A percentile compares a stretch with the other conserved stretches of the same genome.
Conservation (phyloP, 2,329 filamentous ascomycete genomes). For the Fusarium sp. region DNA sequence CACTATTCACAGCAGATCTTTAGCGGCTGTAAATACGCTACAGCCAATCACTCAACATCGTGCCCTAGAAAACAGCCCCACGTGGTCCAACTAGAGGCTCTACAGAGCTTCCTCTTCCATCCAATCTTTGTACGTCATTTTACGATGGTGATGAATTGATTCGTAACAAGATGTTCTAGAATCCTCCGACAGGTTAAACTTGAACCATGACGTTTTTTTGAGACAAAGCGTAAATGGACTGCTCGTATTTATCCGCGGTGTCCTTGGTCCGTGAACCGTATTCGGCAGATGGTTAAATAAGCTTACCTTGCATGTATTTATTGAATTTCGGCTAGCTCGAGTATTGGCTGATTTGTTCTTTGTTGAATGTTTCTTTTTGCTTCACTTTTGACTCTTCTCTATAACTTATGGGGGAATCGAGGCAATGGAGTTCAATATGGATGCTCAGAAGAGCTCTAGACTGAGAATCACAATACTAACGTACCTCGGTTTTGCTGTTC, state of each 20-base stretch:
- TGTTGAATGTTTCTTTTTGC: neutral
- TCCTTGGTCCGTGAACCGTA: neutral
- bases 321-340: neutral
- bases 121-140: constrained; percentile 15
- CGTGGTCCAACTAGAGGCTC: constrained; percentile 30
- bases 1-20: constrained; percentile 1
- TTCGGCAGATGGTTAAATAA: neutral
- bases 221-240: neutral
- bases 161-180: constrained; percentile 5
- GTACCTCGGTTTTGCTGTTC: constrained; percentile 46
- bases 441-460: neutral
- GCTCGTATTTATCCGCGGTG: neutral
- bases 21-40: constrained; percentile 18
- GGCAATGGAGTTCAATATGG: constrained; percentile 7
- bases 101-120: constrained; percentile 5
- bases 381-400: neutral
- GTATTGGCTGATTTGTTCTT: neutral
- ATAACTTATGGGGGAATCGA: neutral
- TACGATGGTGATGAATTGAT: constrained; percentile 14
- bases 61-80: constrained; percentile 29
- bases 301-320: neutral
- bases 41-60: constrained; percentile 44
- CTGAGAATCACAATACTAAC: constrained; percentile 31
- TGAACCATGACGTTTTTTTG: too few relatives aligned
- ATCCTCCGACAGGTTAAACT: neutral